Base-by-base conservation (phyloP, 1,284 basidiomycete species). In the Tylopilus sp. region DNA sequence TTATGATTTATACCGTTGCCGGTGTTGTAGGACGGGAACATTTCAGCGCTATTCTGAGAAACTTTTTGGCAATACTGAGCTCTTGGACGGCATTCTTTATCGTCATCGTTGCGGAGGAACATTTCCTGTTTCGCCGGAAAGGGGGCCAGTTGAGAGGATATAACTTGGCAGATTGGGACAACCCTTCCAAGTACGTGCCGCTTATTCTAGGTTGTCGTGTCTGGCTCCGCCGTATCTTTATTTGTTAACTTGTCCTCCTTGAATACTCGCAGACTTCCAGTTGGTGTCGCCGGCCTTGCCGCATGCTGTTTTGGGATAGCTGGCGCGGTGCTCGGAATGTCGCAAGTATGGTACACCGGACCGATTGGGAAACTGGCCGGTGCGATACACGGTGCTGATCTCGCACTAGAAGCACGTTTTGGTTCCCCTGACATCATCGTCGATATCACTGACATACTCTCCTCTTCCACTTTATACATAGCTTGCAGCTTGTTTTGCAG, bases 41-140 rank as follows among this genome's bases (percentile, higher is more conserved):
- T 59, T 84, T 86, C 61, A 75, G 75, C 34, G 70, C 69, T 37
- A 80, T 84, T 39, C 70, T 86, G 6, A 70, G 63, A 31, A 83
- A 76, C 59, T 73, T 75, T 64, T 64, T 82, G 28, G 66, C 74
- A n/a, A 74, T 86, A 43, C 66, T 84, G 18, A 76, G 78, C 15
- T 85, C 85, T 65, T 86, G 82, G 82, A 73, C 74, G 0, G 76
- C 78, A 2, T 77, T 83, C 60, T 82, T 82, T 61, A 68, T 81
- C 51, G 74, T 81, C 41, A 77, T 84, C 42, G 71, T 83, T 21
- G 65, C 72, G 0, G 76, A 81, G 51, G 81, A 84, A 54, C 79
- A 80, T 57, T 74, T 76, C 55, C 64, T 86, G 41, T 79, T 86
- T 63, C 67, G 81, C n/a, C 55, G 71, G 8, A 64, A 65, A 33